These are phyloP conservation scores for Cocos nucifera DNA, from an alignment of 176 grass and related monocot species.

Conservation along the genomic window DNA sequence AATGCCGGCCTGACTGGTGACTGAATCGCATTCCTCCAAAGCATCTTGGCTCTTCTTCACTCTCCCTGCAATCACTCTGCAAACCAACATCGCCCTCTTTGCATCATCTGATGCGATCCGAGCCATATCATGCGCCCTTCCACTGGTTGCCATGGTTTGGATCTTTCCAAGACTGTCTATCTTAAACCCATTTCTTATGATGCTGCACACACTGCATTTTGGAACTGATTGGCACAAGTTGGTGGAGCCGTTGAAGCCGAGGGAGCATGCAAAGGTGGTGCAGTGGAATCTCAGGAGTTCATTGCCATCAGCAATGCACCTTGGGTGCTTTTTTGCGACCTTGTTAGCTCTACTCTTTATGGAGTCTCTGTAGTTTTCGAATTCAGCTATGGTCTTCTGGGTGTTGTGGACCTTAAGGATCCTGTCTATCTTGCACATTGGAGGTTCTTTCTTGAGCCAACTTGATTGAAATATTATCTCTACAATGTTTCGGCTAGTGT, in stretches of 20 bases:
- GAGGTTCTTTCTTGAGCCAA: slow-evolving; percentile 51
- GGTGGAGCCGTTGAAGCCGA: slow-evolving; percentile 28
- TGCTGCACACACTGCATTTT: slow-evolving; percentile 55
- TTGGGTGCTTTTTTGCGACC: slow-evolving; percentile 45
- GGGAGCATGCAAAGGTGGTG: slow-evolving; percentile 51
- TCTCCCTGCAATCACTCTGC: slow-evolving; percentile 85
- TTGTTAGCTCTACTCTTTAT: slow-evolving; percentile 48
- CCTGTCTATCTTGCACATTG: slow-evolving; percentile 64
- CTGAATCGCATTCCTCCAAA: slow-evolving; percentile 35
- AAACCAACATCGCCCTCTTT: slow-evolving; percentile 71
- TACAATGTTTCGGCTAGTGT: slow-evolving; percentile 86
- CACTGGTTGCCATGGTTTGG: slow-evolving; percentile 54
- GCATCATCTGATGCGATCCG: slow-evolving; percentile 3
- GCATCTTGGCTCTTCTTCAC: slow-evolving; percentile 38
- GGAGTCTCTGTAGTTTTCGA: slow-evolving; percentile 71
- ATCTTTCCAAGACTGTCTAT: slow-evolving; percentile 48
- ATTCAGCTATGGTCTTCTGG: slow-evolving; percentile 43
- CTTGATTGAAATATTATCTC: slow-evolving; percentile 97
- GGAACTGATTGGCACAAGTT: slow-evolving; percentile 35
- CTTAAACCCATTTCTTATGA: slow-evolving; percentile 68
- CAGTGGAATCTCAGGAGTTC: slow-evolving; percentile 75
- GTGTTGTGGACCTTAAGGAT: slow-evolving; percentile 62
- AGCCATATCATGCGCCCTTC: slow-evolving; percentile 43
- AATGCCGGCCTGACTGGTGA: slow-evolving; percentile 23
- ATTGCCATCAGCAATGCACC: slow-evolving; percentile 85